These are phyloP conservation scores for Stenocarpella maydis DNA, from an alignment of 2,329 filamentous ascomycete genomes.

Conservation along the genomic window DNA sequence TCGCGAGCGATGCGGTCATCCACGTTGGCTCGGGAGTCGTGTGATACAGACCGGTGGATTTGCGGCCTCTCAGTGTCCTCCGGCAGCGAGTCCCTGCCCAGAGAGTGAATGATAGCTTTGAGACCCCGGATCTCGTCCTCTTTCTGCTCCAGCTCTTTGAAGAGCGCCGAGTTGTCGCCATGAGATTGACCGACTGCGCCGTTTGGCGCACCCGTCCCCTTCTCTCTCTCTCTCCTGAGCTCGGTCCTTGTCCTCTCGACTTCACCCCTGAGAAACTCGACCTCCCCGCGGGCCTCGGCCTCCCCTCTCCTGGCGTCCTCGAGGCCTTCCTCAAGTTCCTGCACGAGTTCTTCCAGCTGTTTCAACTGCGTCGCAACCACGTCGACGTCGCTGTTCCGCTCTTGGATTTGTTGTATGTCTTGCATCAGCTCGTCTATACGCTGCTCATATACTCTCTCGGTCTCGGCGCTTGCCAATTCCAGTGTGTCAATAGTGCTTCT, in stretches of 20 bases:
- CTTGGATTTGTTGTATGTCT: conserved; percentile 83
- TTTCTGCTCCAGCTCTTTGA: conserved; percentile 88
- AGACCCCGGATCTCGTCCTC: conserved; percentile 97
- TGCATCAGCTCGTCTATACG: conserved; percentile 86
- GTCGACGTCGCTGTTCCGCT: conserved; percentile 87
- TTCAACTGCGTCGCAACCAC: conserved; percentile 91
- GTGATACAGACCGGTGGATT: conserved; percentile 47
- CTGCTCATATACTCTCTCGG: conserved; percentile 93
- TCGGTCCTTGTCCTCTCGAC: conserved; percentile 92
- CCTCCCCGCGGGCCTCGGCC: conserved; percentile 93
- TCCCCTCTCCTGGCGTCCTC: conserved; percentile 95
- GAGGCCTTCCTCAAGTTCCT: conserved; percentile 94
- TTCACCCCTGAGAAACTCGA: conserved; percentile 93
- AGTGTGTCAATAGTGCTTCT: conserved; percentile 95
- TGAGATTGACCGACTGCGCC: conserved; percentile 47
- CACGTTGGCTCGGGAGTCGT: conserved; percentile 54
- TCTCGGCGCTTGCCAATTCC: conserved; percentile 94
- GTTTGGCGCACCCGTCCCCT: conserved; percentile 70
- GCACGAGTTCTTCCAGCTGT: conserved; percentile 93
- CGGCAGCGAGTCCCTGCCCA: conserved; percentile 78
- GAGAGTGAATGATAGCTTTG: conserved; percentile 96
- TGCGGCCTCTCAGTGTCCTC: conserved; percentile 48
- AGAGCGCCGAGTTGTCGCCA: conserved; percentile 56
- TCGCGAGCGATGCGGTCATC: conserved; percentile 69
- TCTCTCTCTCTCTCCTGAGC: conserved; percentile 86